Percentiles rank a stretch among this genome's conserved stretches.
Conservation (phyloP, 2,329 filamentous ascomycete genomes). For the Colletotrichum destructivum region DNA sequence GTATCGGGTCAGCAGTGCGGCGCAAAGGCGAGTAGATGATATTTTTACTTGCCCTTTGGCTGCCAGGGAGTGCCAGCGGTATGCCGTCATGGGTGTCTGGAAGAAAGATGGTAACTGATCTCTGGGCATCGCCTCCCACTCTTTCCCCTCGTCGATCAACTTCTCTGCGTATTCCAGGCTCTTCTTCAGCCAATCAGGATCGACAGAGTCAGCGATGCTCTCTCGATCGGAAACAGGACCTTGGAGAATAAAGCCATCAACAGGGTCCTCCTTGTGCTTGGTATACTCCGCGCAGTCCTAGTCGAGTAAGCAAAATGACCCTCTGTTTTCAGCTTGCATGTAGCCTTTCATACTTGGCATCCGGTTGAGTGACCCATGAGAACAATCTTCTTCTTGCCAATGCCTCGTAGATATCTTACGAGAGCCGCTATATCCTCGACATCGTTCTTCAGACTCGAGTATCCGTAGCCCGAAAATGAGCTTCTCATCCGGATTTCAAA, state of each 20-base stretch:
- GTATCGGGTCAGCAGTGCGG: not conserved
- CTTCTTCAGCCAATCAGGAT: slow-evolving; percentile 58
- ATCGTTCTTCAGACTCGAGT: slow-evolving; percentile 65
- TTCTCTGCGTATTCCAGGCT: slow-evolving; percentile 65
- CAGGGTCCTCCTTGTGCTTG: slow-evolving; percentile 59
- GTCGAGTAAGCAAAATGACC: slow-evolving; percentile 20
- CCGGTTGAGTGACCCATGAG: slow-evolving; percentile 73
- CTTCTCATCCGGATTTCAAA: slow-evolving; percentile 71
- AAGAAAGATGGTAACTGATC: slow-evolving; percentile 59
- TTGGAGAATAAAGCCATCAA: slow-evolving; percentile 86
- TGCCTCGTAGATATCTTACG: slow-evolving; percentile 67
- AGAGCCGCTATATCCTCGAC: slow-evolving; percentile 68
- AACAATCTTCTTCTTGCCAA: slow-evolving; percentile 67
- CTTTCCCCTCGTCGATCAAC: slow-evolving; percentile 69
- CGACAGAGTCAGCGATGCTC: slow-evolving; percentile 64
- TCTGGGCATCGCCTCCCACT: slow-evolving; percentile 68
- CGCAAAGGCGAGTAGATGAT: not conserved
- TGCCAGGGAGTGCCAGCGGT: slow-evolving; percentile 66
- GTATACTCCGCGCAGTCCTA: slow-evolving; percentile 72
- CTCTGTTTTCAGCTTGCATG: not conserved
- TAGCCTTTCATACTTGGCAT: slow-evolving; percentile 61
- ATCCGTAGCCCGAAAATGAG: slow-evolving; percentile 68
- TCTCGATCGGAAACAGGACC: slow-evolving; percentile 86
- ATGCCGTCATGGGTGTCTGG: slow-evolving; percentile 65
- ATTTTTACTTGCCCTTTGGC: slow-evolving; percentile 63